Percentiles rank a stretch among this genome's conserved stretches.
phyloP scores from a whole-genome alignment of 106 monocot species.

The Agapanthus africanus region DNA sequence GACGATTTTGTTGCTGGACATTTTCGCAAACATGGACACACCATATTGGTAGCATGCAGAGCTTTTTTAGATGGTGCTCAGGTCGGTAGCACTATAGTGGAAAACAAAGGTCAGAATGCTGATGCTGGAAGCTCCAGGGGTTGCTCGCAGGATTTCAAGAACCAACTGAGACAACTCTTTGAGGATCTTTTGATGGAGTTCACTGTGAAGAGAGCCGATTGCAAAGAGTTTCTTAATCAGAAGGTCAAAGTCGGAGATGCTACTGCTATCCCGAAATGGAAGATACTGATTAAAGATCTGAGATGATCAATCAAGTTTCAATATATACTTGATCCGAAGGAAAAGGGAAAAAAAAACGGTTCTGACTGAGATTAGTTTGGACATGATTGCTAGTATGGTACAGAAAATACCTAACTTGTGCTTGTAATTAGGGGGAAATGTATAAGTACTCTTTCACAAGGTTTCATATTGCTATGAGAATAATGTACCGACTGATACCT shows the following conservation, averaged over 20 bases:
- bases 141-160: not conserved
- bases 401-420: not conserved
- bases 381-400: not conserved
- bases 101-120: not conserved
- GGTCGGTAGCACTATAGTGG: slow-evolving; percentile 5
- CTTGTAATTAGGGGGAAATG: slow-evolving; percentile 5
- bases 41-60: slow-evolving; percentile 15
- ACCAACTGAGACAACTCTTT: slow-evolving; percentile 5
- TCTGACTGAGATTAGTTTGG: slow-evolving; percentile 1
- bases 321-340: not conserved
- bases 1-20: slow-evolving; percentile 19
- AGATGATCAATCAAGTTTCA: not conserved
- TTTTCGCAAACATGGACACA: slow-evolving; percentile 13
- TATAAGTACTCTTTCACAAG: not conserved
- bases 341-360: too few species aligned
- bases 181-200: slow-evolving; percentile 20
- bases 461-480: not conserved
- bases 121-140: not conserved
- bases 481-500: not conserved
- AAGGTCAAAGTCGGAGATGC: slow-evolving; percentile 13
- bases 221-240: slow-evolving; percentile 5
- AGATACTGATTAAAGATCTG: not conserved
- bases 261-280: not conserved
- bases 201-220: slow-evolving; percentile 16
- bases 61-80: slow-evolving; percentile 10